These are phyloP conservation scores for Baorangia bicolor DNA, from an alignment of 768 basidiomycete genomes.

Conservation along the genomic window DNA sequence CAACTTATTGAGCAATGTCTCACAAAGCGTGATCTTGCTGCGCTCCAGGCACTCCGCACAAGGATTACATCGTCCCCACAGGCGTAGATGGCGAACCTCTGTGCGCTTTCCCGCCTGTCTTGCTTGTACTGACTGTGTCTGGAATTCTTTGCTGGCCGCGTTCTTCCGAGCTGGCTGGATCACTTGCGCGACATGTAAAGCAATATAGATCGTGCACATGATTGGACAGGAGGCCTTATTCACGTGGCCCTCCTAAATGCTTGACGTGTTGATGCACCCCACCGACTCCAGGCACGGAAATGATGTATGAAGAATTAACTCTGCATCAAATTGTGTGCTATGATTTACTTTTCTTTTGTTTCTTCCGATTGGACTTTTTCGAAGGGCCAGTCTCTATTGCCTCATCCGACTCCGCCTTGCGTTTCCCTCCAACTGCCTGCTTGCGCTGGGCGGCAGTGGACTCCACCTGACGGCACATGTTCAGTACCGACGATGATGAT, in stretches of 20 bases:
- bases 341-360: constrained; percentile 40
- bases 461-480: constrained; percentile 64
- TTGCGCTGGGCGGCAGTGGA: constrained; percentile 14
- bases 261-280: not conserved
- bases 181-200: not conserved
- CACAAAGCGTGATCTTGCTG: constrained; percentile 12
- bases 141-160: not conserved
- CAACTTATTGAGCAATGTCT: constrained; percentile 29
- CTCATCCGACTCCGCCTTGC: constrained; percentile 38
- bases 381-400: constrained; percentile 26
- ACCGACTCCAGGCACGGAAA: not conserved
- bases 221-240: not conserved
- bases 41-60: constrained; percentile 23
- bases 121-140: not conserved
- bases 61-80: constrained; percentile 7
- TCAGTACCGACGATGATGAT: constrained; percentile 56
- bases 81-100: constrained; percentile 1
- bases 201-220: not conserved
- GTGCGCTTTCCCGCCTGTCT: not conserved
- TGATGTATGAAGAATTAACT: not conserved
- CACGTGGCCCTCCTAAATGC: not conserved
- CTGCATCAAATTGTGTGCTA: constrained; percentile 6
- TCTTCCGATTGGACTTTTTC: constrained; percentile 46
- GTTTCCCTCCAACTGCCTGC: constrained; percentile 29
- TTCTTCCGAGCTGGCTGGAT: not conserved